Evolutionary conservation across 257 asterid genomes (phyloP), one percentile per base, ranked within the genome.

Genomic region (Scutellaria minor): DNA sequence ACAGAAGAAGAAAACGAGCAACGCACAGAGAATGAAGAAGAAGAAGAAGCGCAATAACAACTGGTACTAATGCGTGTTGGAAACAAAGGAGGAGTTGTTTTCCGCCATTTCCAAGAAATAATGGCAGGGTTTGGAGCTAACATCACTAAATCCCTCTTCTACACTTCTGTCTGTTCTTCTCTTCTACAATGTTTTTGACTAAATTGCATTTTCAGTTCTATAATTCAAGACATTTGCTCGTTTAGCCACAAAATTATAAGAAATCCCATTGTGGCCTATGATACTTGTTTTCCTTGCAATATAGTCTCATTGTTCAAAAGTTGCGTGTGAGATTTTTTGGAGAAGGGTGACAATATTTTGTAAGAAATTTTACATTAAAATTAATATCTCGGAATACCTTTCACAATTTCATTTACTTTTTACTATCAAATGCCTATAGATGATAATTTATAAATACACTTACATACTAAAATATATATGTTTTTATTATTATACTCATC

Each of bases 31-130:
- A 65, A 47, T 46, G 73, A 60, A 72, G 77, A 60, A 72, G 77
- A 74, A 13, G 62, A 66, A 40, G 81, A 68, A 48, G 63, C 51
- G 12, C 68, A 48, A 47, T 51, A 58, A 6, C 54, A 27, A 20
- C 37, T 15, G 31, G 27, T 6, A 22, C 15, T n/a, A 13, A n/a
- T 65, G 65, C 15, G 40, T 46, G 78, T 50, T 37, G 46, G 11
- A 47, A 53, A 39, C 12, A 31, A 15, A 59, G 60, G 44, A 18
- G 22, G 7, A 35, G 42, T 10, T 12, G 35, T 22, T 22, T 80
- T 68, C 59, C 37, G 83, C 82, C 82, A 78, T 68, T 75, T 80
- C 83, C 82, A 73, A 55, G 68, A 40, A 42, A 52, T 60, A 12
- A 68, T 39, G 4, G 66, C 65, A 14, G 79, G 76, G 70, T 64